Base-by-base conservation (phyloP, 2,329 filamentous ascomycete species). In the Trichoderma endophyticum region DNA sequence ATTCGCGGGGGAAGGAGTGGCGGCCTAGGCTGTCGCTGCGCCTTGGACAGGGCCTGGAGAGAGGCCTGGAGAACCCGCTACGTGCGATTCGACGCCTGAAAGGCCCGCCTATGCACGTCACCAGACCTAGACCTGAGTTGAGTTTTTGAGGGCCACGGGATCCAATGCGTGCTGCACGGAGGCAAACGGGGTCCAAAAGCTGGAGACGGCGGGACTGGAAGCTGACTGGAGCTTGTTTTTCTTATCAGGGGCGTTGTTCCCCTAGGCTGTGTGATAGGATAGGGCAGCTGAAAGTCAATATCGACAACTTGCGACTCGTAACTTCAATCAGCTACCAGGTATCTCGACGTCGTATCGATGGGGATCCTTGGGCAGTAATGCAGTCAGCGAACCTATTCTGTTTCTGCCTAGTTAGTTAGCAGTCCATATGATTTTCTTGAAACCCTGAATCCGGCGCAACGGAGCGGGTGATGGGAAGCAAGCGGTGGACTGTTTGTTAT, bases 401-500 rank as follows among this genome's bases (percentile, higher is more conserved):
- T 26, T 67, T 14, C 34, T 34, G 62, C 24, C 65, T 39, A 18
- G 21, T 4, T 21, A 7, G 3, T 4, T 21, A 7, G 3, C 26
- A 59, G 15, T 18, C 51, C 18, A 11, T 59, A 34, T n/a, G 26
- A 9, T 30, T n/a, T 39, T 6, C 34, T 68, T 24, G 26, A 59
- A 9, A 30, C 18, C 7, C 32, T 66, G 48, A 66, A 36, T 21
- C 34, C 64, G 64, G 64, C 34, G 64, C 24, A 43, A 36, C 51
- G 64, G 64, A 59, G 48, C 64, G 64, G 64, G n/a, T n/a, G 54
- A 67, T 59, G 64, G 64, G 64, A 67, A 43, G 64, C 32, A 67
- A 39, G 64, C 32, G 32, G 30, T 34, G 30, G 39, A 43, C 34
- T 39, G 60, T 24, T 24, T 26, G 15, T n/a, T 48, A 14, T 30